These are phyloP conservation scores for Meyerozyma carpophila DNA, from an alignment of 1,139 yeast genomes.

Conservation along the genomic window DNA sequence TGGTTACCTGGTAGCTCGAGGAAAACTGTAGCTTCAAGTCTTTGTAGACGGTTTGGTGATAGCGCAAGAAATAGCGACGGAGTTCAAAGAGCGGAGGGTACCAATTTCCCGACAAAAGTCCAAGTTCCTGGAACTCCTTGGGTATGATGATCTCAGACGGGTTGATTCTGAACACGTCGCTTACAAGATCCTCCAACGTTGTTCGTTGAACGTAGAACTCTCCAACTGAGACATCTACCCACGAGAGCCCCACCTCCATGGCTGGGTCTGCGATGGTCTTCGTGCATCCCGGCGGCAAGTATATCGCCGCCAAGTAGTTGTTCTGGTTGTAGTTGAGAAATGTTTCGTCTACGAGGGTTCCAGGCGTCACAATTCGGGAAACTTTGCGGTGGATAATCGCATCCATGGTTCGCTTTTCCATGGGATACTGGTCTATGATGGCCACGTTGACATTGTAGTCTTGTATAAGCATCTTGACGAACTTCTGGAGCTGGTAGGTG, in stretches of 20 bases:
- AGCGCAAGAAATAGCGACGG: conserved; percentile 54
- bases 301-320: conserved; percentile 64
- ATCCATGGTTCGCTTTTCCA: conserved; percentile 15
- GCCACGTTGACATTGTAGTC: conserved; percentile 71
- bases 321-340: conserved; percentile 69
- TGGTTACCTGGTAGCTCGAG: conserved; percentile 49
- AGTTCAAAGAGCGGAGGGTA: conserved; percentile 56
- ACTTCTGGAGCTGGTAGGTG: conserved; percentile 60
- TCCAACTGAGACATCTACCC: conserved; percentile 90
- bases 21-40: conserved; percentile 32
- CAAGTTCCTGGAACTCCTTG: conserved; percentile 23
- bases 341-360: conserved; percentile 85
- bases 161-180: conserved; percentile 58
- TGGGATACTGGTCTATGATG: conserved; percentile 63
- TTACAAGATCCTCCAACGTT: conserved; percentile 44
- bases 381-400: conserved; percentile 59
- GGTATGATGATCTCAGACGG: conserved; percentile 64
- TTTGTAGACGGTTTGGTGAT: conserved; percentile 33
- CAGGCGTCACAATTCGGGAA: conserved; percentile 82
- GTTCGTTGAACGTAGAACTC: conserved; percentile 66
- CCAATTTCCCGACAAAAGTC: conserved; percentile 46
- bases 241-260: conserved; percentile 63
- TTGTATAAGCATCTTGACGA: conserved; percentile 66
- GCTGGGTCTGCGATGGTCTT: conserved; percentile 41
- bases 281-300: conserved; percentile 46